Base-by-base conservation (phyloP, 2,329 filamentous ascomycete genomes). In the Pseudogymnoascus sp. region DNA sequence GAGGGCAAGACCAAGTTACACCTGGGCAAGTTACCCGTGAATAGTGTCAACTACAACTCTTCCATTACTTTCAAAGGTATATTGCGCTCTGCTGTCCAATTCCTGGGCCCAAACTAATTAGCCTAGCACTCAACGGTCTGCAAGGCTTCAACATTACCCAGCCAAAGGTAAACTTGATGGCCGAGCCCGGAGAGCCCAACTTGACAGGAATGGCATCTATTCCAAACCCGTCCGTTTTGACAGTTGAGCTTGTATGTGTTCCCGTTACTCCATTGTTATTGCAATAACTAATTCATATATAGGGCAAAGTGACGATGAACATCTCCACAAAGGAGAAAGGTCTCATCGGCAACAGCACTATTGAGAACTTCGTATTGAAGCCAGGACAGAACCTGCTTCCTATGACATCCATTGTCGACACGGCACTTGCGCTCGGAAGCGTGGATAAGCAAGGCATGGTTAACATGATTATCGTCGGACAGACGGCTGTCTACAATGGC, bases 151-250 rank as follows among this genome's bases (percentile, higher is more conserved):
- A 76, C 37, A 72, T 83, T 36, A 78, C 75, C 13, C 71, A 78
- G 33, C 76, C 83, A 67, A 72, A 73, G 36, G 74, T 84, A 65
- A 71, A 79, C 61, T 68, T 73, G 7, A 71, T 70, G 33, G 62
- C 69, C 1, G 62, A 71, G 26, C 62, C 69, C 0, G 77, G 81
- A 64, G 78, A 77, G 50, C 76, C 77, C 62, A 86, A 85, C 70
- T 75, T 84, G 67, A 69, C 77, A 21, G 84, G 81, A 66, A 77
- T 73, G 10, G 79, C 83, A 54, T 74, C 70, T 64, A 82, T 87
- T 58, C 83, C 83, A 63, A 87, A 86, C 69, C 83, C 83, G 0
- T 82, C 81, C 1, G 75, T 83, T 61, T 74, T 84, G 72, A 82
- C 78, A 4, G 72, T 85, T 61, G 72, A 74, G 44, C 75, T 86